Percentiles rank a stretch among this genome's conserved stretches.
These are phyloP conservation scores for Sisymbrium altissimum DNA, from an alignment of 345 rosid species.

Conservation along the genomic window DNA sequence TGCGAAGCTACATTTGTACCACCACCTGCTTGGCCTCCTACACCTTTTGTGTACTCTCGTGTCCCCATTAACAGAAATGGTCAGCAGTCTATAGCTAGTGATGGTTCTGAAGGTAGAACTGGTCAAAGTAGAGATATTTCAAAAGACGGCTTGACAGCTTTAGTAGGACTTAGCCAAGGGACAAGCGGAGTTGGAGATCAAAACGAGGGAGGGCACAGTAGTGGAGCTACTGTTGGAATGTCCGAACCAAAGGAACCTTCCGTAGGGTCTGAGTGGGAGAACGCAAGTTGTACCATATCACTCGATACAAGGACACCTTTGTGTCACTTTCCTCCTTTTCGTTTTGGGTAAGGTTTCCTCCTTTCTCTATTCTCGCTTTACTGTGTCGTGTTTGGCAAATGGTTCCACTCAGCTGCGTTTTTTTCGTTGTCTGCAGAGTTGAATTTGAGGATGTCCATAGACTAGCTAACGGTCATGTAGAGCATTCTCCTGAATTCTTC, in stretches of 20 bases:
- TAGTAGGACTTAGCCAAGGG: conserved; percentile 85
- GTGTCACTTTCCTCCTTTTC: conserved; percentile 96
- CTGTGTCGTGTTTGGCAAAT: conserved; percentile 12
- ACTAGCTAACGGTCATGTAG: conserved; percentile 92
- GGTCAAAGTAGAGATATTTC: conserved; percentile 71
- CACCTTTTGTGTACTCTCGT: conserved; percentile 90
- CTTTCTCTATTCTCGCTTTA: conserved; percentile 3
- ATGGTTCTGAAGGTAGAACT: conserved; percentile 72
- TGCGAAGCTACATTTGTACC: conserved; percentile 81
- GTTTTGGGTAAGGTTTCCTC: conserved; percentile 72
- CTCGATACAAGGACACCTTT: conserved; percentile 90
- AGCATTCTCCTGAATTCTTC: conserved; percentile 88
- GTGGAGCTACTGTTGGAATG: conserved; percentile 51
- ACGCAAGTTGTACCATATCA: conserved; percentile 64
- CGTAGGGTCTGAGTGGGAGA: conserved; percentile 75
- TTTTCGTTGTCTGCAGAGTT: conserved; percentile 46
- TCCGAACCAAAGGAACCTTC: conserved; percentile 63
- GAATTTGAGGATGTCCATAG: conserved; percentile 89
- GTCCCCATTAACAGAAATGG: conserved; percentile 82
- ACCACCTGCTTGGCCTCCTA: conserved; percentile 79
- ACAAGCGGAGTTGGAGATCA: conserved; percentile 56
- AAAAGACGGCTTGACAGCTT: conserved; percentile 88
- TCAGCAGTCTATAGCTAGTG: conserved; percentile 78
- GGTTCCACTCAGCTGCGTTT: background rate
- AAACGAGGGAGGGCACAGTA: conserved; percentile 48